Conservation (phyloP, 495 filamentous ascomycete species). For the Daldinia bambusicola region DNA sequence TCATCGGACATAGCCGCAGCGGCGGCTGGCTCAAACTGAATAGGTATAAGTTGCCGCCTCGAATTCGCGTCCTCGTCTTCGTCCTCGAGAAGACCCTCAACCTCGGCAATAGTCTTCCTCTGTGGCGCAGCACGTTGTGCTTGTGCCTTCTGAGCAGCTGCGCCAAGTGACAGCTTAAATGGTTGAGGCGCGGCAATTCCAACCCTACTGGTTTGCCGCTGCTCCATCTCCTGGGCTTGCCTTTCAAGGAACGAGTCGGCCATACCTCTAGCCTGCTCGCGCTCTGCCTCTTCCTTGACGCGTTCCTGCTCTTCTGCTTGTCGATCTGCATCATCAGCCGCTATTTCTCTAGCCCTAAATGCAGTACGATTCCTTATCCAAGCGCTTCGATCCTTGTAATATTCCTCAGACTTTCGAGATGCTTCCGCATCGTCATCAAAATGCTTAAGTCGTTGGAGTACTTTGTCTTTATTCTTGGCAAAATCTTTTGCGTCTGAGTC, state of each 20-base stretch:
- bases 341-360: constrained; percentile 76
- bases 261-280: constrained; percentile 83
- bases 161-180: constrained; percentile 93
- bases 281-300: constrained; percentile 72
- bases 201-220: constrained; percentile 59
- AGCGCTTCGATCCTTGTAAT: constrained; percentile 83
- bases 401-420: constrained; percentile 75
- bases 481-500: constrained; percentile 78
- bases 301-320: constrained; percentile 78
- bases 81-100: constrained; percentile 93
- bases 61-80: constrained; percentile 81
- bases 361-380: constrained; percentile 85
- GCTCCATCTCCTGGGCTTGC: constrained; percentile 86
- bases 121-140: constrained; percentile 72
- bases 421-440: constrained; percentile 91
- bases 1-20: constrained; percentile 80
- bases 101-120: constrained; percentile 87
- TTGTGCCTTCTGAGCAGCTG: constrained; percentile 82
- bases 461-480: constrained; percentile 60
- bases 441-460: constrained; percentile 76
- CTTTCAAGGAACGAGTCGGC: constrained; percentile 93
- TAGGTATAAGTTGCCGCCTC: constrained; percentile 86
- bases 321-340: constrained; percentile 83
- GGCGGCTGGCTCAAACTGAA: constrained; percentile 84
- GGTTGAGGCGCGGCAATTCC: constrained; percentile 75